A percentile compares a stretch with the other conserved stretches of the same genome.
Conservation (phyloP, 2,329 filamentous ascomycete species). For the Rachicladosporium sp. region DNA sequence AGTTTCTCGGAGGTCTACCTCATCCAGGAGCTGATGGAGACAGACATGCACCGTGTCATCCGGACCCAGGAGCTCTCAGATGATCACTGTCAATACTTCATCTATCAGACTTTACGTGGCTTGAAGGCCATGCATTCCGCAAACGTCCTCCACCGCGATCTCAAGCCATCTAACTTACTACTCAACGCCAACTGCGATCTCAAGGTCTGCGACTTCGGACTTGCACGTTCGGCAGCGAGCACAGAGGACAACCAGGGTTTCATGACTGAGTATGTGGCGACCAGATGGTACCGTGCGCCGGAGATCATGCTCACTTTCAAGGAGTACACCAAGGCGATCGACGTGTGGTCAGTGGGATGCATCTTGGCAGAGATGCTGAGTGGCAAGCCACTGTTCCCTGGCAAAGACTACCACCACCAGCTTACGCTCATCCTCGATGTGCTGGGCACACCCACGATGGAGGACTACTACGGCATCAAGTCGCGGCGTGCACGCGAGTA, state of each 20-base stretch:
- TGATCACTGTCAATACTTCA: slow-evolving; percentile 99
- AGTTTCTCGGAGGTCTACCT: slow-evolving; percentile 96
- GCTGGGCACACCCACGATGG: slow-evolving; percentile 95
- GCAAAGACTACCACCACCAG: slow-evolving; percentile 98
- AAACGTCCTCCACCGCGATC: slow-evolving; percentile 90
- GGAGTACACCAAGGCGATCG: slow-evolving; percentile 98
- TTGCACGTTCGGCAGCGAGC: slow-evolving; percentile 81
- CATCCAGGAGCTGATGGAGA: slow-evolving; percentile 99
- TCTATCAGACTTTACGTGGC: slow-evolving; percentile 95
- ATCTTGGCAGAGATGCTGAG: slow-evolving; percentile 98
- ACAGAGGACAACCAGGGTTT: slow-evolving; percentile 99
- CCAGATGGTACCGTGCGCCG: slow-evolving; percentile 94
- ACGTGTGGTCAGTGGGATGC: slow-evolving; percentile 97
- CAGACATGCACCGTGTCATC: slow-evolving; percentile 98
- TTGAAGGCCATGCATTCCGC: slow-evolving; percentile 99
- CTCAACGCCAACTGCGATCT: slow-evolving; percentile 97
- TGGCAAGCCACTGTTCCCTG: slow-evolving; percentile 93
- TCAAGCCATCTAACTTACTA: slow-evolving; percentile 94
- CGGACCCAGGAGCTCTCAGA: slow-evolving; percentile 96
- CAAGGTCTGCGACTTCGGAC: slow-evolving; percentile 96
- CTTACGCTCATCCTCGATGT: slow-evolving; percentile 94
- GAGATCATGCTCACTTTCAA: slow-evolving; percentile 99
- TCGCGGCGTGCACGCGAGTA: slow-evolving; percentile 93
- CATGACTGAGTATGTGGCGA: slow-evolving; percentile 99
- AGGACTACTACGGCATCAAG: slow-evolving; percentile 99